phyloP scores from a whole-genome alignment of 108 stramenopile species.

The Skeletonema marinoi region DNA sequence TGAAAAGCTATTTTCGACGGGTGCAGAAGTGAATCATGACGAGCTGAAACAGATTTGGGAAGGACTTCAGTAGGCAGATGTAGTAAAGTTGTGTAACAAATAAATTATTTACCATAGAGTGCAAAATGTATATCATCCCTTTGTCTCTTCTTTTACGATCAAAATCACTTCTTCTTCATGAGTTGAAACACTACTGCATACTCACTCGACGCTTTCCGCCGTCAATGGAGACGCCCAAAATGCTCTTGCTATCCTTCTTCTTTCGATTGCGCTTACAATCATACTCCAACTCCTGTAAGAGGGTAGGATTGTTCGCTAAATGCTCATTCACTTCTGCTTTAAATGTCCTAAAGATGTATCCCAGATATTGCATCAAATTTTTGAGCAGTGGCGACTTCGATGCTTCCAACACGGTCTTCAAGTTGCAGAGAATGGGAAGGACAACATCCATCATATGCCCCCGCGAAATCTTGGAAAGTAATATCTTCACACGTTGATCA shows the following conservation, averaged over 20 bases:
- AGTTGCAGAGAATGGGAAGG: slow-evolving; percentile 89
- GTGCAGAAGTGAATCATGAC: slow-evolving; percentile 5
- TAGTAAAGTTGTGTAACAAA: background rate
- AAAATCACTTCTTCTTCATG: no score
- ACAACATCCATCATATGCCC: slow-evolving; percentile 93
- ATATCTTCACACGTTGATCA: slow-evolving; percentile 46
- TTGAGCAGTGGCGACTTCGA: slow-evolving; percentile 84
- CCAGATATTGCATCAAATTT: slow-evolving; percentile 83
- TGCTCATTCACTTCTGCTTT: slow-evolving; percentile 85
- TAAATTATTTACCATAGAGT: background rate
- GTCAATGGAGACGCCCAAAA: background rate
- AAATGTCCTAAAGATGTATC: slow-evolving; percentile 73
- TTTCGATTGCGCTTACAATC: slow-evolving; percentile 51
- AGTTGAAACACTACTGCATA: background rate
- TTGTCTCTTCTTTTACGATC: background rate
- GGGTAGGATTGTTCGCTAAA: slow-evolving; percentile 76
- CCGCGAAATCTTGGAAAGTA: slow-evolving; percentile 86
- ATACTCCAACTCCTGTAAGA: slow-evolving; percentile 87
- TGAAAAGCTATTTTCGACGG: slow-evolving; percentile 4
- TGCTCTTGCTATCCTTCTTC: slow-evolving; percentile 5
- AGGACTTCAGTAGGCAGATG: slow-evolving; percentile 25
- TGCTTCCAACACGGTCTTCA: slow-evolving; percentile 84
- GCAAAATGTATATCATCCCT: background rate
- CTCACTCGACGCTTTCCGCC: background rate
- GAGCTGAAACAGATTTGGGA: slow-evolving; percentile 23